Evolutionary conservation across 169 alveolate genomes (phyloP).

Genomic region (Eimeria acervulina): DNA sequence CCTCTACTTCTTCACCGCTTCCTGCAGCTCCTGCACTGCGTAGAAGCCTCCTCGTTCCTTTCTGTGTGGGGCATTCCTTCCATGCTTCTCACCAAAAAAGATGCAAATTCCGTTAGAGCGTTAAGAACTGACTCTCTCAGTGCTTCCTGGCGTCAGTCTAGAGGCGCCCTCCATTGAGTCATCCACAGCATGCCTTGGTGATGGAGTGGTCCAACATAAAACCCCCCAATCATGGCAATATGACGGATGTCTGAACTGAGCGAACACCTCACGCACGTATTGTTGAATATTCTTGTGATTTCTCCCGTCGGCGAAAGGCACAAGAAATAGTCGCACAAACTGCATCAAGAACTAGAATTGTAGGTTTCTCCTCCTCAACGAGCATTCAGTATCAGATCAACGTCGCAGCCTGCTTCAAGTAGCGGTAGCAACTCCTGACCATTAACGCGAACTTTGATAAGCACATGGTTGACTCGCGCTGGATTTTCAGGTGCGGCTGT

Average conservation of each 20-base stretch:
- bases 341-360: neutral
- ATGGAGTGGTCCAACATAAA: neutral
- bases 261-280: neutral
- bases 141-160: neutral
- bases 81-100: neutral
- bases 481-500: neutral
- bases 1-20: neutral
- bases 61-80: neutral
- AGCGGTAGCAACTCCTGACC: neutral
- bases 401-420: neutral
- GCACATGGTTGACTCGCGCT: neutral
- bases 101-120: neutral
- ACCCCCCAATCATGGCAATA: neutral
- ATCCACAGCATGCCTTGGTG: neutral
- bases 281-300: neutral
- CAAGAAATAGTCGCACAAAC: neutral
- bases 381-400: too few species aligned
- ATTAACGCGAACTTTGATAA: neutral
- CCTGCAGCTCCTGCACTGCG: neutral
- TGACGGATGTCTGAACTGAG: neutral
- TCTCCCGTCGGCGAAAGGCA: neutral
- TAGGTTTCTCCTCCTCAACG: neutral
- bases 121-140: neutral
- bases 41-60: neutral
- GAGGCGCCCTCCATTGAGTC: neutral